A percentile compares a stretch with the other conserved stretches of the same genome.
phyloP scores from a whole-genome alignment of 2,329 filamentous ascomycete species.

The Phoma sp. region DNA sequence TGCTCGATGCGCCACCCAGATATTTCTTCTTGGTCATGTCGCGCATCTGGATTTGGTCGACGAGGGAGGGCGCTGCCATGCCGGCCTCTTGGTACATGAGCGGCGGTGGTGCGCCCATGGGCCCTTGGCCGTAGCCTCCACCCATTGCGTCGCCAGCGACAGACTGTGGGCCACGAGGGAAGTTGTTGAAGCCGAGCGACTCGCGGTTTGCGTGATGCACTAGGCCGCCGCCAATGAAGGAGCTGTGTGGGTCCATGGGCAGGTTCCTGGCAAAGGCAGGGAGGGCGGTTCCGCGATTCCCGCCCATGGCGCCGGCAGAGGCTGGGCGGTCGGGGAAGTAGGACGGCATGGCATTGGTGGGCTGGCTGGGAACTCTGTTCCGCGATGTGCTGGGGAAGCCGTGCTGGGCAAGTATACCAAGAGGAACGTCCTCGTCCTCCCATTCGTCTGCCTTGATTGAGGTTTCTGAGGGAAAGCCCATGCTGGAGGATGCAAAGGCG shows the following conservation, averaged over 20 bases:
- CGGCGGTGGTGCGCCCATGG: slow-evolving; percentile 23
- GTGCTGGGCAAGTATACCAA: slow-evolving; percentile 48
- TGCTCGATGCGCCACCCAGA: slow-evolving; percentile 44
- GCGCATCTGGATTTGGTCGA: slow-evolving; percentile 48
- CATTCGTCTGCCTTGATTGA: slow-evolving; percentile 46
- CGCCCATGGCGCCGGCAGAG: slow-evolving; percentile 37
- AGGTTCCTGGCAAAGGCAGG: slow-evolving; percentile 47
- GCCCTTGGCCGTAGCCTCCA: slow-evolving; percentile 18
- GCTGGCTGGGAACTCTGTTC: slow-evolving; percentile 36
- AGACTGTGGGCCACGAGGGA: slow-evolving; percentile 41
- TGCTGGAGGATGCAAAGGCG: slow-evolving; percentile 20
- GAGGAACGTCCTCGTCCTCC: slow-evolving; percentile 48
- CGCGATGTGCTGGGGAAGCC: slow-evolving; percentile 42
- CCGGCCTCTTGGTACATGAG: slow-evolving; percentile 43
- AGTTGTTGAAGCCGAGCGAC: slow-evolving; percentile 47
- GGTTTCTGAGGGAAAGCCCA: slow-evolving; percentile 45
- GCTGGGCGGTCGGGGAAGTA: slow-evolving; percentile 46
- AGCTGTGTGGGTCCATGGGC: slow-evolving; percentile 43
- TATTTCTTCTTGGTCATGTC: slow-evolving; percentile 47
- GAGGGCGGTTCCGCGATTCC: slow-evolving; percentile 29
- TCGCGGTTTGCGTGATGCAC: slow-evolving; percentile 44
- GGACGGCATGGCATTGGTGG: slow-evolving; percentile 41
- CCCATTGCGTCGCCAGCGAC: slow-evolving; percentile 42
- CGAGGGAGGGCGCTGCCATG: slow-evolving; percentile 40
- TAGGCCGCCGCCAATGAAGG: slow-evolving; percentile 44